Base-by-base conservation (phyloP, 768 basidiomycete genomes). In the Amanita inopinata region DNA sequence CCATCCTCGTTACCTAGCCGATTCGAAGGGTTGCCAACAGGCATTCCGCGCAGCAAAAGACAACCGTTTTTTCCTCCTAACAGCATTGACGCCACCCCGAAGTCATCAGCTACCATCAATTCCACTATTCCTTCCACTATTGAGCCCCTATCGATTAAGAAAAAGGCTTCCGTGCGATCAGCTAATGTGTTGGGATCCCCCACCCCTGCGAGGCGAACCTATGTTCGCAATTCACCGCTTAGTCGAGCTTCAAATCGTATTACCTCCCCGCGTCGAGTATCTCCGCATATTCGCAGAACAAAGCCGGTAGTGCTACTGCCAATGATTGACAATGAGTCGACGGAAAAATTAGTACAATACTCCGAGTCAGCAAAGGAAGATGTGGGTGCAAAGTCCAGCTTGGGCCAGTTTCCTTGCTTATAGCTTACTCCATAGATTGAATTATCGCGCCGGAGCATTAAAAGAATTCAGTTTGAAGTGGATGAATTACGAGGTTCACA, bases 101-200 rank as follows among this genome's bases (percentile, higher is more conserved):
- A 70, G 51, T 54, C 65, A 15, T 44, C 54, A 46, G 48, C 55
- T 24, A 58, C 53, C 28, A 53, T 57, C 36, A 43, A 54, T 18
- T 50, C 67, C 19, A 52, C 63, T 44, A 60, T 63, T 18, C 60
- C 69, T 23, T 67, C 63, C 25, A 63, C 61, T 18, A 70, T 89
- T 15, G 85, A 86, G 53, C 87, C 87, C 5, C 64, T 91, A 46
- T 83, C 80, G 2, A 90, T 91, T 58, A 87, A 81, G 69, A 89
- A 91, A 67, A 88, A 86, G 58, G 66, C 73, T 4, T 84, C 84
- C 5, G 66, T 77, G 19, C 74, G 78, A 25, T 64, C 61, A 34
- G 58, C 67, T 4, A 61, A 58, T 35, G 45, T 60, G 19, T 52
- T 65, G 28, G 58, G 57, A 33, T 68, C 55, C 39, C 69, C 61